Base-by-base conservation (phyloP, 1,284 basidiomycete genomes). In the Spongiforma sp. region DNA sequence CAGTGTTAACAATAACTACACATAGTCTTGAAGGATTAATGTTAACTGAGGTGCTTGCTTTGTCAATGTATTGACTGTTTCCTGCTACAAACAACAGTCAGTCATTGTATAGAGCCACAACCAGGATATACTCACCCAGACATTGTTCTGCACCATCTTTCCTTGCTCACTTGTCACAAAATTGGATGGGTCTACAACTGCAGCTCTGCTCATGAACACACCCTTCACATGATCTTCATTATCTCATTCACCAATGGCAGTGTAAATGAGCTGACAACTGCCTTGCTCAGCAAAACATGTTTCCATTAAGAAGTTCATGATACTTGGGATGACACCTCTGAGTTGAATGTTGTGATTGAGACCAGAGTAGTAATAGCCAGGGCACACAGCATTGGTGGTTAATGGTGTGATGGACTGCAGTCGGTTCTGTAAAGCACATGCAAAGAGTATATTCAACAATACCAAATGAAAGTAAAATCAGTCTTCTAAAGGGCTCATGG, bases 291-390 rank as follows among this genome's bases (percentile, higher is more conserved):
- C 39, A 1, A 75, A 26, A n/a, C 57, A 28, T 4, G 10, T 54
- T 37, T 72, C 64, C 54, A 63, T 54, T 19, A 76, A 4, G 28
- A 39, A 6, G 3, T 55, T 69, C 19, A 48, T 0, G 11, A 64
- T 3, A 1, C 10, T 70, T 59, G 17, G 68, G 24, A 71, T 1
- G 5, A 61, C 48, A 7, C 53, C 39, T 73, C 30, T n/a, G n/a
- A n/a, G n/a, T n/a, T n/a, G 34, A 72, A 67, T 1, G 17, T 41
- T 17, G 34, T 78, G 75, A 2, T 73, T 71, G 6, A 88, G 68
- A 21, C 76, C 73, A 10, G 86, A 84, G 55, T 72, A 61, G 71
- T 85, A 87, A 64, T 77, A 83, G 0, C 86, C 85, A 9, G 85
- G 86, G 56, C 80, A 80, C 39, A 83, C 79, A 19, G 78, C 53